Evolutionary conservation across 192 early-diverging fungal species (phyloP), one percentile per base, ranked within the genome.

Genomic region (Umbelopsis ramanniana): DNA sequence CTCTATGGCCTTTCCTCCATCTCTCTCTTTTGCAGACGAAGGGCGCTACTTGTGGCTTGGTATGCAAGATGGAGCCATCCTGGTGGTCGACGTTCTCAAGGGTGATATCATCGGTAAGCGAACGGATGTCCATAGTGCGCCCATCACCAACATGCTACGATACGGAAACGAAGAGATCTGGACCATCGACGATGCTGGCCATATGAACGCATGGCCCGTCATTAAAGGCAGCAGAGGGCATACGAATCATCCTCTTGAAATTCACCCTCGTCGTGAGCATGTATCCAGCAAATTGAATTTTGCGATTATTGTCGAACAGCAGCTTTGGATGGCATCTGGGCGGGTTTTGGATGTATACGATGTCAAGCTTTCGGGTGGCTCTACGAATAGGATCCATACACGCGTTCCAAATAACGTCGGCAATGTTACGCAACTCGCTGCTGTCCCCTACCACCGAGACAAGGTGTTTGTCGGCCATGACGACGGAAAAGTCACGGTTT

Each of bases 401-500:
- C 72, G 79, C 4, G 47, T 88, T 29, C 80, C 81, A 40, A 75
- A 71, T 66, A 84, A 86, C 29, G 63, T 88, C 17, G 89, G 91
- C 0, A 84, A 86, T 48, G 77, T 94, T 63, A 83, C 85, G 8
- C 82, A 81, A 22, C 75, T 92, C 54, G 86, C 86, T 4, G 81
- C 82, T 0, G 79, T 82, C 43, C 80, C 83, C 10, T 79, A 82
- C 52, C 78, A 79, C 57, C 63, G 4, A 35, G 72, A 72, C 4
- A 72, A 81, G 45, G 86, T 93, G 5, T 91, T 88, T 80, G 79
- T 85, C 10, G 91, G 89, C 12, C 93, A 95, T 72, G 93, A 95
- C 43, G 88, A 94, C 77, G 93, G 93, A 38, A 92, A 88, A 69
- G 85, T 95, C 11, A 84, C 86, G 24, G 81, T 93, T 3, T 94